Evolutionary conservation across 1,284 basidiomycete species (phyloP), one percentile per base, ranked within the genome.

Genomic region (Coriolopsis trogii): DNA sequence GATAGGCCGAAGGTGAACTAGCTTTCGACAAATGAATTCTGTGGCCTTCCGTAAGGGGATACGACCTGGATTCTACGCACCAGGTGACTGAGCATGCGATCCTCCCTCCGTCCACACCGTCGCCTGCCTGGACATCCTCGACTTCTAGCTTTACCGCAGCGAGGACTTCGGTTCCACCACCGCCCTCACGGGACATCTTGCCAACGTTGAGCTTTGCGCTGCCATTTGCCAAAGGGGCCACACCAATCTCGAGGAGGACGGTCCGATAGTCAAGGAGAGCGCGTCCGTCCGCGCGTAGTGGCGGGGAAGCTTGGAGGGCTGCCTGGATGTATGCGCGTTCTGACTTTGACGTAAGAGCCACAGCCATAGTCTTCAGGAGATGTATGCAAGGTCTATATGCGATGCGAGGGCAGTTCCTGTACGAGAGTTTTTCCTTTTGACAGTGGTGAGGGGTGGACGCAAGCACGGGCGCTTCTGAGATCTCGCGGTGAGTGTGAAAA

Each of bases 1-100:
- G 85, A 63, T 91, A 91, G 1, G 90, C 89, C 34, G 85, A 79
- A 7, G 88, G 85, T 46, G 89, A 88, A 64, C 89, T 91, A 67
- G 66, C 71, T 77, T 77, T 55, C 67, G 59, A 60, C 56, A 49
- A 63, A 55, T 74, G 62, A 70, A 64, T 50, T 44, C 30, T 36
- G 24, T 24, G 6, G 25, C 16, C 20, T 10, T 4, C 16, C 8
- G 33, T 36, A 10, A 18, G 25, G 10, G 6, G 8, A 38, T 8
- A 24, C 33, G 24, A 10, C 15, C n/a, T n/a, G 38, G 25, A 25
- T 29, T 51, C 24, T 24, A 75, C 84, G 63, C 69, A 92, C 90
- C 89, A 92, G 58, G 84, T 81, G 16, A 92, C 88, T 13, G 75
- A 77, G 66, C 86, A 89, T 0, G 75, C 70, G 18, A 92, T 67